These are phyloP conservation scores for Thraustotheca clavata DNA, from an alignment of 352 stramenopile genomes.

Conservation along the genomic window DNA sequence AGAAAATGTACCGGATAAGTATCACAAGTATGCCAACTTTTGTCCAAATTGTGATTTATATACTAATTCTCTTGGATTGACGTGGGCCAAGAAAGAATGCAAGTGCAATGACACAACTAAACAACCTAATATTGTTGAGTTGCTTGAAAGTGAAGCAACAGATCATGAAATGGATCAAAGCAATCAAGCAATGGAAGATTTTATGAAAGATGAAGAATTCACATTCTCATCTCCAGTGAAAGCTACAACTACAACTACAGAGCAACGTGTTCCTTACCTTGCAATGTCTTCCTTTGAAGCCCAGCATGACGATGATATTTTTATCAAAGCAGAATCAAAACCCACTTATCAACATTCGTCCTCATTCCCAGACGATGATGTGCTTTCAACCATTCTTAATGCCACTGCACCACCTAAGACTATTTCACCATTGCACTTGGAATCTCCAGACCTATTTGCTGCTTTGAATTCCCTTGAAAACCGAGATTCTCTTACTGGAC, in stretches of 20 bases:
- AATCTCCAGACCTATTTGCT: slow-evolving; percentile 22
- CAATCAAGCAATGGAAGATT: slow-evolving; percentile 29
- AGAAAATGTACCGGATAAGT: slow-evolving; percentile 72
- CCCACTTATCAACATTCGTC: not conserved
- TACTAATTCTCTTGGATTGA: slow-evolving; percentile 67
- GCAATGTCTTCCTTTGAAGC: slow-evolving; percentile 5
- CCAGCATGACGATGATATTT: slow-evolving; percentile 28
- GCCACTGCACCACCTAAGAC: slow-evolving; percentile 14
- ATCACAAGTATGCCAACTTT: slow-evolving; percentile 82
- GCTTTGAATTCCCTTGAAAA: not conserved
- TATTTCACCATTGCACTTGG: not conserved
- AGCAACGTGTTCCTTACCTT: slow-evolving; percentile 13
- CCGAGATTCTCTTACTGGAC: not conserved
- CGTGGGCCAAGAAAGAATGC: slow-evolving; percentile 68
- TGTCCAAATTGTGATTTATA: slow-evolving; percentile 72
- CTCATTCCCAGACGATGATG: slow-evolving; percentile 13
- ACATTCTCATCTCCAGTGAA: slow-evolving; percentile 54
- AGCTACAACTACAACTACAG: slow-evolving; percentile 6
- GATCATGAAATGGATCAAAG: slow-evolving; percentile 30
- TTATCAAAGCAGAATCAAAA: slow-evolving; percentile 37
- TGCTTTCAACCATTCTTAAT: slow-evolving; percentile 18
- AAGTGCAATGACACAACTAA: slow-evolving; percentile 29
- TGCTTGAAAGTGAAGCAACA: slow-evolving; percentile 24
- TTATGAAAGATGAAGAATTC: slow-evolving; percentile 42
- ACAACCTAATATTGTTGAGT: slow-evolving; percentile 26